Base-by-base conservation (phyloP, 2,329 filamentous ascomycete genomes). In the Beauveria scarabaeidicola region DNA sequence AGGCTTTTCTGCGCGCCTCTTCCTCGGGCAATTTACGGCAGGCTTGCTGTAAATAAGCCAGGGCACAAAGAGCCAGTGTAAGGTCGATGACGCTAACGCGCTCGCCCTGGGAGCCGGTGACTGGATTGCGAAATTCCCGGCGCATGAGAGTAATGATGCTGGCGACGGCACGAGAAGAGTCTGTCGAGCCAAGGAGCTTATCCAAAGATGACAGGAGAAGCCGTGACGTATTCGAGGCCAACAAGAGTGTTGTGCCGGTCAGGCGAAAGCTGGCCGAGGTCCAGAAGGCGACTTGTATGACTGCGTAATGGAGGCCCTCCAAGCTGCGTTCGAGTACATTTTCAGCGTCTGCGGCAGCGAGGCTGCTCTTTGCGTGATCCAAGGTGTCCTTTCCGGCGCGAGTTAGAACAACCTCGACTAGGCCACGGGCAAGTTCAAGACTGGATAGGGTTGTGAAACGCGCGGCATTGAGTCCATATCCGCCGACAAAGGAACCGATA, bases 151-250 rank as follows among this genome's bases (percentile, higher is more conserved):
- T 81, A 63, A 88, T 79, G 66, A 88, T 87, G 67, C 83, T 85
- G 2, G 84, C 83, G 61, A 88, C 85, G 11, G 85, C 85, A 44
- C 84, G 75, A 2, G 85, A 87, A 2, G 84, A 86, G 68, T 88
- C 85, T n/a, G 85, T 88, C 2, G 83, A 85, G 15, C 85, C 85
- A 29, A 88, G 81, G 43, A 87, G 80, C 63, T 84, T 81, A 66
- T 88, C 85, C 23, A 88, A 72, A 0, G 81, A 80, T 3, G 78
- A 78, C 9, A 88, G 73, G 0, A 85, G 71, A 36, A 85, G 72
- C 61, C 85, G 82, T 0, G 83, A 83, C 6, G 82, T 69, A 54
- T 84, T 79, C 8, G 81, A 83, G 5, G 77, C 78, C 15, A 78
- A 75, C 19, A 78, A 78, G 17, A 85, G 70, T 5, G 82, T 78